Evolutionary conservation across 2,329 filamentous ascomycete species (phyloP).

Genomic region (Paraconiothyrium sp.): DNA sequence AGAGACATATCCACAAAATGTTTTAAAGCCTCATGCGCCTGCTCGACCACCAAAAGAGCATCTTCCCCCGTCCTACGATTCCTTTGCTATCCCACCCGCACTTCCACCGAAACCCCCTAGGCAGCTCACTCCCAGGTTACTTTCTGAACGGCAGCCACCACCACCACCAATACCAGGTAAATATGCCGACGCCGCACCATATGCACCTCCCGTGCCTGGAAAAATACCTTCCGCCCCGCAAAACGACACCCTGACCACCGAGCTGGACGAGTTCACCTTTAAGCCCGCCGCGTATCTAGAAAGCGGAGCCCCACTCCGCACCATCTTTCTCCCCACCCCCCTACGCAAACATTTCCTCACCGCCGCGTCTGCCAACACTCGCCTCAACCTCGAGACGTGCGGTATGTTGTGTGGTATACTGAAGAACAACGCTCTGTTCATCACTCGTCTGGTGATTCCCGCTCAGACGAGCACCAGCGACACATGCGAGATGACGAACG

Average conservation of each 20-base stretch:
- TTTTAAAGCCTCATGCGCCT: conserved; percentile 39
- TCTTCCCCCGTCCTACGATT: conserved; percentile 36
- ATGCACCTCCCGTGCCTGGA: conserved; percentile 34
- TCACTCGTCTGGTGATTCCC: conserved; percentile 87
- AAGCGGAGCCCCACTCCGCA: conserved; percentile 84
- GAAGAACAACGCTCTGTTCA: conserved; percentile 92
- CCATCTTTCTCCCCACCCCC: conserved; percentile 82
- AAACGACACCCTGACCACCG: conserved; percentile 45
- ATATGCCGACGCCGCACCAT: conserved; percentile 21
- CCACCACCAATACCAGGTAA: conserved; percentile 46
- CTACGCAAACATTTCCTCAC: conserved; percentile 79
- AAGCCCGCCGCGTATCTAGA: conserved; percentile 88
- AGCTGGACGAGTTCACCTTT: conserved; percentile 77
- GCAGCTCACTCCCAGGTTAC: conserved; percentile 29
- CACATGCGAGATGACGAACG: conserved; percentile 94
- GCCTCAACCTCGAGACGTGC: conserved; percentile 87
- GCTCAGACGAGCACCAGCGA: conserved; percentile 90
- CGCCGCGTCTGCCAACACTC: conserved; percentile 79
- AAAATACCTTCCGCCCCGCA: conserved; percentile 32
- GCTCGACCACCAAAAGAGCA: conserved; percentile 50
- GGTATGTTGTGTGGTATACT: conserved; percentile 91
- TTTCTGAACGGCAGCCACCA: conserved; percentile 22
- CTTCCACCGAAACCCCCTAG: conserved; percentile 42
- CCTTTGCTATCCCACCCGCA: conserved; percentile 34
- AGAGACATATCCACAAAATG: conserved; percentile 25